Conservation (phyloP, 2,329 filamentous ascomycete species). For the Claviceps sp. region DNA sequence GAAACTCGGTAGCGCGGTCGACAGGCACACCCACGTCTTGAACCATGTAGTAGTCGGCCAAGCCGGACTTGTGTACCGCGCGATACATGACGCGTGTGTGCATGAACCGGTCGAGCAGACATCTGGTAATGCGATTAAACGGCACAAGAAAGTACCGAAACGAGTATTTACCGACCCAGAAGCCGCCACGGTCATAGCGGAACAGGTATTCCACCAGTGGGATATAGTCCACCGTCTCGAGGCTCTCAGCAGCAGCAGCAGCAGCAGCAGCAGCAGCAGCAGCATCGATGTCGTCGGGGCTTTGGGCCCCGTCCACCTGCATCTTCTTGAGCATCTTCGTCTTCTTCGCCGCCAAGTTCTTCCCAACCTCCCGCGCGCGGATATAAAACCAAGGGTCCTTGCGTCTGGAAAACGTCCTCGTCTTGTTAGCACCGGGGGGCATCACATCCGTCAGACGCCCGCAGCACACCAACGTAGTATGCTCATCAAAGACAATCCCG, state of each 20-base stretch:
- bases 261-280: conserved; percentile 6
- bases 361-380: conserved; percentile 46
- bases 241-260: conserved; percentile 18
- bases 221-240: conserved; percentile 36
- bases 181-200: conserved; percentile 61
- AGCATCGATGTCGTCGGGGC: not conserved
- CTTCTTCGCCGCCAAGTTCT: conserved; percentile 23
- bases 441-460: conserved; percentile 45
- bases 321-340: conserved; percentile 25
- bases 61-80: conserved; percentile 53
- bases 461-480: conserved; percentile 51
- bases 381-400: conserved; percentile 67
- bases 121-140: conserved; percentile 51
- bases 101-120: conserved; percentile 57
- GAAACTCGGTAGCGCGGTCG: conserved; percentile 33
- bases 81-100: conserved; percentile 65
- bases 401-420: conserved; percentile 43
- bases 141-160: conserved; percentile 42
- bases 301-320: not conserved
- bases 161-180: conserved; percentile 59
- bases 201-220: conserved; percentile 63
- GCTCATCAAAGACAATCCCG: conserved; percentile 50
- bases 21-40: conserved; percentile 53
- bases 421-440: conserved; percentile 25
- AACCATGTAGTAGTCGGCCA: conserved; percentile 51